phyloP scores from a whole-genome alignment of 2,329 filamentous ascomycete species.

The Cladosporium sp. region DNA sequence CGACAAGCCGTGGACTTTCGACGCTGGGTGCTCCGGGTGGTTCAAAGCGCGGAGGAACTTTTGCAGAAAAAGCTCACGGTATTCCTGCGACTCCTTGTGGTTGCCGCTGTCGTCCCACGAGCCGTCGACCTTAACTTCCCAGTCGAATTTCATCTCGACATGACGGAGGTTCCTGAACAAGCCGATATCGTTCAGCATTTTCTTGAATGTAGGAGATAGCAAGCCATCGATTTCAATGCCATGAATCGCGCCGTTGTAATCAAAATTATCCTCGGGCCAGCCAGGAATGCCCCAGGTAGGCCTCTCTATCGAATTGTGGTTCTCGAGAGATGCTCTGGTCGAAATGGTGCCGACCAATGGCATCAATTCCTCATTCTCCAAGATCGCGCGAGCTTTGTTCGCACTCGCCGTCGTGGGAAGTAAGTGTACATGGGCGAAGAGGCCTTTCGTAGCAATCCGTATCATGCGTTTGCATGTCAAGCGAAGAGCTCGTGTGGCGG shows the following conservation, averaged over 20 bases:
- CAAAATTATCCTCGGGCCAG: not conserved
- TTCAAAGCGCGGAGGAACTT: not conserved
- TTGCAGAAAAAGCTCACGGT: not conserved
- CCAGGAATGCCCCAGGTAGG: no score
- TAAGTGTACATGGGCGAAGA: constrained; percentile 1
- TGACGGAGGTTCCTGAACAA: constrained; percentile 4
- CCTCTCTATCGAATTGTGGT: not conserved
- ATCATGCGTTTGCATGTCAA: constrained; percentile 6
- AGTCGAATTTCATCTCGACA: not conserved
- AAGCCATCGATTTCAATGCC: not conserved
- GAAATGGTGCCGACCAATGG: not conserved
- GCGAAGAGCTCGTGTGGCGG: not conserved
- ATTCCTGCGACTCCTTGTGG: not conserved
- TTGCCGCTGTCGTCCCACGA: not conserved
- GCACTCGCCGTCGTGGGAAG: not conserved
- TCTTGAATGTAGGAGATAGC: not conserved
- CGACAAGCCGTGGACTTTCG: constrained; percentile 22
- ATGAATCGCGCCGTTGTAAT: not conserved
- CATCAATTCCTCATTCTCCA: not conserved
- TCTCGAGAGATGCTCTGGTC: not conserved
- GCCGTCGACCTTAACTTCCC: not conserved
- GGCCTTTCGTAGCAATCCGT: not conserved
- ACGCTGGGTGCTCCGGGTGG: constrained; percentile 15
- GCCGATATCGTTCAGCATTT: not conserved
- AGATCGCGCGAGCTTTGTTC: not conserved